Base-by-base conservation (phyloP, 306 rosid genomes). In the Geum urbanum region DNA sequence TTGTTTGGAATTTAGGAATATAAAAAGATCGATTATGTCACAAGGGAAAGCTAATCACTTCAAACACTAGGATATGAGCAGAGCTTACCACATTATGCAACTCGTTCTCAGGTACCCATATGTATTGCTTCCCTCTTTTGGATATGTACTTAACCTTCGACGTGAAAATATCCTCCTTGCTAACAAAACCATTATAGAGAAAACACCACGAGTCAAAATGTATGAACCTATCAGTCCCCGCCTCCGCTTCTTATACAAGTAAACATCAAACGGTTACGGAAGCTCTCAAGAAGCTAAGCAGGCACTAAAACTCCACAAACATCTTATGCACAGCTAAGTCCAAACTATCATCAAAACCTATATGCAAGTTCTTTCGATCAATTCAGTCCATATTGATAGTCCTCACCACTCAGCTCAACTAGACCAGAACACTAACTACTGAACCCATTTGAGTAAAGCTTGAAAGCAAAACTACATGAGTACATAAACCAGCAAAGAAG, bases 81-180 rank as follows among this genome's bases (percentile, higher is more conserved):
- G 22, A 73, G 62, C 76, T 59, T 85, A 92, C 98, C 96, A 88
- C 86, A 78, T 86, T 88, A 74, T 92, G 98, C 71, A 90, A 79
- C 71, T 88, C 96, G 45, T 83, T 81, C 75, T 90, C 91, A 0
- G 91, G 90, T 51, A 92, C 88, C 98, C 98, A 92, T 67, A 90
- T 75, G 77, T 86, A 90, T 27, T 96, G 98, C 70, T 87, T 87
- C 52, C 98, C 98, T 77, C 79, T 87, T 74, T 65, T 87, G 54
- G 83, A 41, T 47, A 90, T 81, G 80, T 92, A 92, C 63, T 82
- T 88, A n/a, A 92, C 84, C 83, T 85, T 88, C 43, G 98, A 90
- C 8, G 92, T 81, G 78, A 86, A 71, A 58, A 92, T 81, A 72
- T 71, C 78, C 46, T 71, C 82, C 83, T 88, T 90, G 81, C 98